Evolutionary conservation across 805 yeast genomes (phyloP), one percentile per base, ranked within the genome.

Genomic region (Saccharomycopsis guyanensis): DNA sequence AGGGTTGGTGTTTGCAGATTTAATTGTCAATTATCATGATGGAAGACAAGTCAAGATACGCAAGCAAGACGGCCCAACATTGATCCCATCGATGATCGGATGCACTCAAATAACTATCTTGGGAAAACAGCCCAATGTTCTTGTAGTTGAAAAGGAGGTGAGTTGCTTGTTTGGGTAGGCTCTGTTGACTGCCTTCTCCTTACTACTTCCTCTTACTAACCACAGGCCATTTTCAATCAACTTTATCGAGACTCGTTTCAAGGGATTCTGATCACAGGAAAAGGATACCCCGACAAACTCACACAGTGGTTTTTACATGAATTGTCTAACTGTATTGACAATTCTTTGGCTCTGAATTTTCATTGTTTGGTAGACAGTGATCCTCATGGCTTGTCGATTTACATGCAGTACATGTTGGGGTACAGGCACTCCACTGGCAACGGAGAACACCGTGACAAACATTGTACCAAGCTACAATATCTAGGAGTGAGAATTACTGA

Each of bases 221-320:
- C 8, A 19, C 12, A 50, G 46, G 72, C 82, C 0, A 65, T 73
- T 2, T 71, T 72, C 52, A 62, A 63, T 24, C 31, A 71, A 18
- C 45, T 60, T 4, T 49, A 43, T 5, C 33, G 48, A 16, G 18
- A 33, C 7, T 18, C 38, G 10, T 48, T 52, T 13, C 49, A 53
- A 6, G 45, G 64, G 13, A 50, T 75, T 1, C 16, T 76, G 0
- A 59, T 82, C 6, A 80, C 87, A 0, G 87, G 84, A 0, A 82
- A 80, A 55, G 91, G 91, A 0, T 80, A 70, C 53, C 86, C 89
- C 0, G 89, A 83, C 59, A 57, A 64, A 16, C 55, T 76, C 13
- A 79, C 87, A 0, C 66, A 68, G 45, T 47, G 52, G 10, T 77
- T 80, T 53, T 55, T 76, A 0, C 46, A 58, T 3, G 50, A 45